Percentiles rank a stretch among this genome's conserved stretches.
Evolutionary conservation across 164 flowering plant genomes (phyloP).

Genomic region (Magnolia kwangsiensis): DNA sequence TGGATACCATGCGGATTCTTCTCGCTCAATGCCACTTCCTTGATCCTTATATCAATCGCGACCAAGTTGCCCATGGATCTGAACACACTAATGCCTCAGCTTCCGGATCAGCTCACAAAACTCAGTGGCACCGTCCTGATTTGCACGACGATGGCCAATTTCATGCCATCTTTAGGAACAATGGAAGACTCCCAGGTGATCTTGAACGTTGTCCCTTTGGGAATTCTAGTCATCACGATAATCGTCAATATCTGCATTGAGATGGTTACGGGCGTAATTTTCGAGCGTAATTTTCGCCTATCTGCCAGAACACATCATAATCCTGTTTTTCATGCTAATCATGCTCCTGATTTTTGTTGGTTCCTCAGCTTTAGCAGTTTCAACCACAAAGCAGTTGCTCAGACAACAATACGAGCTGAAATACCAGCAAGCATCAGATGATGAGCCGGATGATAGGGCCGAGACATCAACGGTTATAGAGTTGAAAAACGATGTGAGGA

Average conservation of each 20-base stretch:
- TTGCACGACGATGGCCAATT: conserved; percentile 50
- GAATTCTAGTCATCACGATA: conserved; percentile 49
- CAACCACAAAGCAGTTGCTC: conserved; percentile 32
- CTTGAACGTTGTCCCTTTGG: conserved; percentile 48
- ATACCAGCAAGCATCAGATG: neutral
- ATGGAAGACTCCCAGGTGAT: conserved; percentile 40
- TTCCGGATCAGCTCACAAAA: conserved; percentile 54
- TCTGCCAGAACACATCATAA: conserved; percentile 34
- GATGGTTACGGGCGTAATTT: conserved; percentile 50
- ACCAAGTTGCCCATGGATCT: conserved; percentile 57
- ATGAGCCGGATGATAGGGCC: neutral
- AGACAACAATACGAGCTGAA: conserved; percentile 24
- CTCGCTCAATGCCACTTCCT: conserved; percentile 56
- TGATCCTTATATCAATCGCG: conserved; percentile 47
- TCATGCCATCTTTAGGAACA: conserved; percentile 56
- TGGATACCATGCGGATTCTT: conserved; percentile 69
- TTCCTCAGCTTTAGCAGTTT: conserved; percentile 8
- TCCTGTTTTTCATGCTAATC: conserved; percentile 39
- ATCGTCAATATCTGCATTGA: conserved; percentile 54
- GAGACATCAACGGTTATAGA: conserved; percentile 10
- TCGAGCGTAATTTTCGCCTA: conserved; percentile 37
- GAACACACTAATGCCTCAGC: conserved; percentile 54
- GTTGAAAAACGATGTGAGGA: conserved; percentile 31
- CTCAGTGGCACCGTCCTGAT: conserved; percentile 52
- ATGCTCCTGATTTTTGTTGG: conserved; percentile 2